These are phyloP conservation scores for Bolboschoenoplectus hybrid DNA, from an alignment of 202 grass and related monocot species.

Conservation along the genomic window DNA sequence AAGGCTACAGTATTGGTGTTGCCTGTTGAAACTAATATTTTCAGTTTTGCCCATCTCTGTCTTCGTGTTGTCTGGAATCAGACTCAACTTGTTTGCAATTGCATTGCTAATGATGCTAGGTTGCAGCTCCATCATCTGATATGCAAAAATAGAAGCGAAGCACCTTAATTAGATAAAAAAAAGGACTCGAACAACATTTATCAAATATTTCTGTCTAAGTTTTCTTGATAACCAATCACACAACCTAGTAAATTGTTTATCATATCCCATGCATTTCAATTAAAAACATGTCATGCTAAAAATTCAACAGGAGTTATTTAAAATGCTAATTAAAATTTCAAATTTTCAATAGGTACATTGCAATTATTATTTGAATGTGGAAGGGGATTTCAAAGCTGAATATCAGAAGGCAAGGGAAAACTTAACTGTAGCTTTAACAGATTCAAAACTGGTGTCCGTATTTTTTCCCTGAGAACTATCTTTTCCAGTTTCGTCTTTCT, in stretches of 20 bases:
- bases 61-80: neutral
- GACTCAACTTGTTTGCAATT: neutral
- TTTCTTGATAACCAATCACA: neutral
- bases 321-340: neutral
- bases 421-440: neutral
- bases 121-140: neutral
- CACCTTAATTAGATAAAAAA: slow-evolving; percentile 10
- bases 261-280: neutral
- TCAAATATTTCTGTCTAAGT: neutral
- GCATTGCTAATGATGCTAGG: neutral
- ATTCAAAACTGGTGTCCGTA: neutral
- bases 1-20: neutral
- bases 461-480: neutral
- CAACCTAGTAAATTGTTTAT: slow-evolving; percentile 1
- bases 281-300: neutral
- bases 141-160: neutral
- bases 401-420: neutral
- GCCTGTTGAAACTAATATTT: neutral
- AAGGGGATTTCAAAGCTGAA: neutral
- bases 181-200: neutral
- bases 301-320: neutral
- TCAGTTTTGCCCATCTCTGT: neutral
- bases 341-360: neutral
- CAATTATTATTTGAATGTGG: neutral
- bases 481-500: neutral